Evolutionary conservation across 2,329 filamentous ascomycete genomes (phyloP), one percentile per base, ranked within the genome.

Genomic region (Rhinocladiella similis): DNA sequence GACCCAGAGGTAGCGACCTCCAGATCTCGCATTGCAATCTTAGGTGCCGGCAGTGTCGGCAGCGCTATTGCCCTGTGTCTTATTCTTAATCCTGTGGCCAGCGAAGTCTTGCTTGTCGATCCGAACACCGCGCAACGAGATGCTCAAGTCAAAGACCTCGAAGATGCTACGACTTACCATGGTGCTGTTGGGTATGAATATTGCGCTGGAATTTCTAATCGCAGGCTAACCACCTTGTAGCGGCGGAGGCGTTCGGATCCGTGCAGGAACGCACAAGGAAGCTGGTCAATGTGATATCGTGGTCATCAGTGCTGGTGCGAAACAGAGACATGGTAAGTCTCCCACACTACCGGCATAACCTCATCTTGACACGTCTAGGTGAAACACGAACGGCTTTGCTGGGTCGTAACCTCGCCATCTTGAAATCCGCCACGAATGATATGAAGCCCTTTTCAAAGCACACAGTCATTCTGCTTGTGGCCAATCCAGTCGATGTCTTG

Each of bases 401-500:
- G 10, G 75, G 76, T 22, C 73, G 77, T 3, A 82, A 82, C 59
- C 63, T 79, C 19, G 71, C 72, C 19, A 79, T 82, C 46, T 65
- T 83, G 22, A 70, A 71, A 4, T 75, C 71, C n/a, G 75, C 79
- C 14, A 72, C 82, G 29, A 67, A 71, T 2, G 71, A 72, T 33
- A 80, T 83, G 75, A 72, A 70, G 12, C 79, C 80, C 0, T 77
- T 83, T 53, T 70, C 69, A 22, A 66, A 72, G 3, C 72, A 80
- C 52, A 72, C 79, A 0, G 75, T 83, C 27, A 64, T 83, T 0
- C 67, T 83, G 1, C 67, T 83, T 1, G 79, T 83, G 3, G 75
- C 81, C 2, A 82, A 83, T 64, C 81, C 81, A 0, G 80, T 83
- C 18, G 81, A 83, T 63, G 69, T 83, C 25, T 69, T 83, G 33